Base-by-base conservation (phyloP, 2,329 filamentous ascomycete species). In the Cladosporium velox region DNA sequence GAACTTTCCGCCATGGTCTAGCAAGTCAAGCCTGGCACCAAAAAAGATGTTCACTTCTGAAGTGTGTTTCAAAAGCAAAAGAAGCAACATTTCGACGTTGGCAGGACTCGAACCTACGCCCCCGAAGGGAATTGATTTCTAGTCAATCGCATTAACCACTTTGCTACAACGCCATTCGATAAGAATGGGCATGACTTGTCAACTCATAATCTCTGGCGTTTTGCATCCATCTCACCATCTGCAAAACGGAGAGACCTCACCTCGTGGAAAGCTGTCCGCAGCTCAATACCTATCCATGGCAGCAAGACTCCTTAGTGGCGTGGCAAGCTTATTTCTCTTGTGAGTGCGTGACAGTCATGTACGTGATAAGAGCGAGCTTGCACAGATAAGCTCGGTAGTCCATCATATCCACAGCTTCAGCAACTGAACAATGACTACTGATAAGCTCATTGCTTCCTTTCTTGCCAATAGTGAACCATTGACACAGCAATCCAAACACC, bases 61-160 rank as follows among this genome's bases (percentile, higher is more conserved):
- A 21, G n/a, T 21, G n/a, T n/a, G n/a, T 11, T 11, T 12, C n/a
- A 21, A 21, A 26, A 21, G 12, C 55, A 58, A 58, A 58, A 58
- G 32, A 41, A 41, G 18, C 26, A 18, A 4, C 12, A 35, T 58
- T 14, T 58, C 55, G 66, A 67, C 66, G 58, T 57, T 62, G 66
- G 63, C 66, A 67, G 66, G 66, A 67, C 63, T 67, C 66, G 66
- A 67, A 67, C 66, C 66, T 67, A 62, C 63, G 66, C 66, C 66
- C 66, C 66, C 66, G 66, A 67, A 67, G 66, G 66, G 66, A 67
- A 67, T 62, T 67, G 66, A 67, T 67, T 67, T 67, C 66, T 67
- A 67, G 66, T 67, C 66, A 67, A 65, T 67, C 66, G 66, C 66
- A 67, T 55, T 67, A 67, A 67, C 66, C 66, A 67, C 66, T 67